Base-by-base conservation (phyloP, 768 basidiomycete species). In the Dacryopinax spathularia region DNA sequence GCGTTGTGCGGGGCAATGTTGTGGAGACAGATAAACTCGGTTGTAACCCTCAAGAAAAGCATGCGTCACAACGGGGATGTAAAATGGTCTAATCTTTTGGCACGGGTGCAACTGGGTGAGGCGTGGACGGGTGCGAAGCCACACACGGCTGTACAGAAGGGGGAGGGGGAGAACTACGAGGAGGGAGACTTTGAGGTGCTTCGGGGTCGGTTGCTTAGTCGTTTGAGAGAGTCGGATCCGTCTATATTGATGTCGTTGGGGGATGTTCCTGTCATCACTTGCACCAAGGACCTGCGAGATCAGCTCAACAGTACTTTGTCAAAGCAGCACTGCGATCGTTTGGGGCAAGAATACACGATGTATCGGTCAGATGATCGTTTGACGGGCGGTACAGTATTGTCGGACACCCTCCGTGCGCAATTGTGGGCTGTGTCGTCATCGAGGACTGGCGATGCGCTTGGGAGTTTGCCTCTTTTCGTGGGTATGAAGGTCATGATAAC, bases 401-500 rank as follows among this genome's bases (percentile, higher is more conserved):
- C n/a, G n/a, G n/a, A n/a, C n/a, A n/a, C n/a, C n/a, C n/a, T n/a
- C n/a, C n/a, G n/a, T n/a, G n/a, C n/a, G n/a, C n/a, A n/a, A n/a
- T n/a, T n/a, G n/a, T n/a, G n/a, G n/a, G n/a, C n/a, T n/a, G n/a
- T n/a, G n/a, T n/a, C n/a, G n/a, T n/a, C n/a, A n/a, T n/a, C n/a
- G n/a, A n/a, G n/a, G n/a, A n/a, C n/a, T n/a, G n/a, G n/a, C n/a
- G n/a, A n/a, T n/a, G n/a, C n/a, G n/a, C n/a, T 61, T 9, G 33
- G 60, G 18, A 27, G 9, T 16, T 20, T 61, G 5, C 60, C 60
- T 34, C 60, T 61, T 15, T 9, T 61, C 5, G 18, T 10, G 18
- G 60, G 60, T 13, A 61, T 61, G 60, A 34, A 37, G 33, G 60
- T 61, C 10, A 61, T 61, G 60, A 18, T 61, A 13, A 27, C 33